Evolutionary conservation across 768 basidiomycete species (phyloP).

Genomic region (Xerocomus potaroensis): DNA sequence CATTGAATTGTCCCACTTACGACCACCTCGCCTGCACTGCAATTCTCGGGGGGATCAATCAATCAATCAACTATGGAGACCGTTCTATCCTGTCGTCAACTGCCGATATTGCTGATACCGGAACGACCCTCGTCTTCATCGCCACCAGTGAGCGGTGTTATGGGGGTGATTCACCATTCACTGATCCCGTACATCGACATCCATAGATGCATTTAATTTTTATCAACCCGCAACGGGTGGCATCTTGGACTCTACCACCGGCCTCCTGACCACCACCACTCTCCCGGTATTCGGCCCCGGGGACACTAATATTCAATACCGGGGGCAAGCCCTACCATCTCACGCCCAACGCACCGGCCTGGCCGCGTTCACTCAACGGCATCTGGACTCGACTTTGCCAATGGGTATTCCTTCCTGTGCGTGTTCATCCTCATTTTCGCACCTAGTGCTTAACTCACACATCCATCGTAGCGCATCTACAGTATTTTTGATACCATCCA

Average conservation of each 20-base stretch:
- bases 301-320: neutral
- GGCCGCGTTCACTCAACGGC: neutral
- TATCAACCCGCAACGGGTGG: neutral
- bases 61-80: slow-evolving; percentile 22
- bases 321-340: neutral
- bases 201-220: neutral
- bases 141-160: neutral
- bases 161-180: neutral
- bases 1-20: slow-evolving; percentile 21
- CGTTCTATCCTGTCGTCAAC: slow-evolving; percentile 14
- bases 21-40: slow-evolving; percentile 18
- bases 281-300: neutral
- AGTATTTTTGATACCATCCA: neutral
- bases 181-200: neutral
- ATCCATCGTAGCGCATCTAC: neutral
- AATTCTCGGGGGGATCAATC: slow-evolving; percentile 29
- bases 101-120: neutral
- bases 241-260: neutral
- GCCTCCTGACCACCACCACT: neutral
- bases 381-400: neutral
- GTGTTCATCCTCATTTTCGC: neutral
- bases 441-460: neutral
- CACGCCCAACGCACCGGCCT: neutral
- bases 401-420: slow-evolving; percentile 1
- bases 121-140: neutral